Base-by-base conservation (phyloP, 768 basidiomycete species). In the Zangia roseola region DNA sequence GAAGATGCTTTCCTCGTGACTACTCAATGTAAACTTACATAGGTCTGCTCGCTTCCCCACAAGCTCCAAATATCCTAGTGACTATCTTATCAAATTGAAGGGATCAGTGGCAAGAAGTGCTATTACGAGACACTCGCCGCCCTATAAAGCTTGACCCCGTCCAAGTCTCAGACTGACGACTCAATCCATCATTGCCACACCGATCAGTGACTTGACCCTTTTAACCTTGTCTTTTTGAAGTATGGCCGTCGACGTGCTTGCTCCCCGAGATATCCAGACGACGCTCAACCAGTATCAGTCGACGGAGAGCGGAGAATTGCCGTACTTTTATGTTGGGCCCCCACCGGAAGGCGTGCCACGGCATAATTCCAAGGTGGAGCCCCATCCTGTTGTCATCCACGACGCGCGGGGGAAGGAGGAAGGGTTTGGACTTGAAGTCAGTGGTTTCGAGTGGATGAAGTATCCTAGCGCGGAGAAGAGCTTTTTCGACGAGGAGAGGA, bases 371-470 rank as follows among this genome's bases (percentile, higher is more conserved):
- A 59, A 53, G 10, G 12, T 5, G 19, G 28, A 52, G 30, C 10
- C 30, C 14, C 30, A 21, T 7, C 37, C 42, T 8, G 28, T 19
- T n/a, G 39, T 59, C 19, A 56, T 69, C 33, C 61, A 68, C 25
- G 61, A 70, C 42, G 34, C 67, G 4, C 54, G 69, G 33, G 63
- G 60, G 17, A 57, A 63, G 30, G 6, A 14, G 31, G 52, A 52
- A 17, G 39, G 50, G 10, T 50, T 61, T 7, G 52, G 52, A 3
- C 59, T 72, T 24, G 71, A 75, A 47, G 59, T 56, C 31, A 65
- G 65, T 6, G 76, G 74, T 13, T 76, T 78, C 58, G 58, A 69
- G 48, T 70, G 69, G 55, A 47, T 65, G 19, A 59, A 62, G n/a
- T 57, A 64, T 19, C 62, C 57, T 10, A 68, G 67, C 43, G 44